A percentile compares a stretch with the other conserved stretches of the same genome.
These are phyloP conservation scores for Artemisia argyi DNA, from an alignment of 129 eudicot genomes.

Conservation along the genomic window DNA sequence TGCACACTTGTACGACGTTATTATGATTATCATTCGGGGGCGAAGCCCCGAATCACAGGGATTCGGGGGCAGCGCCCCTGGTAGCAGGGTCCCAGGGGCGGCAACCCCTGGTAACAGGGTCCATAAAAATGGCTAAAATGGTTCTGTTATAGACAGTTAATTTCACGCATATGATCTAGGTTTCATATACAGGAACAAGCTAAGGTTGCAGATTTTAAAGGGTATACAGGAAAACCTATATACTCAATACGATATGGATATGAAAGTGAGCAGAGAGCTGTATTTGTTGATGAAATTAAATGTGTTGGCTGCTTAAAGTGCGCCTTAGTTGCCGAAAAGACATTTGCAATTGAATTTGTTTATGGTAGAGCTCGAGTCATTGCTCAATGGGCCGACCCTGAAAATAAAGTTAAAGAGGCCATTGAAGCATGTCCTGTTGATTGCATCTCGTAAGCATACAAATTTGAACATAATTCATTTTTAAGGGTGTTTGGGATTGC, in stretches of 20 bases:
- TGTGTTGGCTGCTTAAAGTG: conserved; percentile 97
- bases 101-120: too few species aligned
- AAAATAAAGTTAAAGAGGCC: conserved; percentile 65
- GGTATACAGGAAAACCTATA: conserved; percentile 87
- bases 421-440: conserved; percentile 87
- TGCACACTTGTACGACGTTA: too few species aligned
- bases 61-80: too few species aligned
- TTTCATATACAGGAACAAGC: conserved; percentile 60
- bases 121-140: too few species aligned
- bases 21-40: too few species aligned
- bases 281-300: conserved; percentile 83
- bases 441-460: conserved; percentile 81
- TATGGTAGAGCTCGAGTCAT: conserved; percentile 95
- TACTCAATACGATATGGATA: conserved; percentile 81
- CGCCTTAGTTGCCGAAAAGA: conserved; percentile 74
- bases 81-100: too few species aligned
- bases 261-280: conserved; percentile 76
- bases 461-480: not conserved
- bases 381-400: conserved; percentile 98
- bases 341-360: conserved; percentile 80
- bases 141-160: too few species aligned
- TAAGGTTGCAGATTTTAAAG: conserved; percentile 64
- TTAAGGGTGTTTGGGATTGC: too few species aligned
- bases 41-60: too few species aligned
- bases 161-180: too few species aligned